Evolutionary conservation across 768 basidiomycete species (phyloP).

Genomic region (Trametes cinnabarina): DNA sequence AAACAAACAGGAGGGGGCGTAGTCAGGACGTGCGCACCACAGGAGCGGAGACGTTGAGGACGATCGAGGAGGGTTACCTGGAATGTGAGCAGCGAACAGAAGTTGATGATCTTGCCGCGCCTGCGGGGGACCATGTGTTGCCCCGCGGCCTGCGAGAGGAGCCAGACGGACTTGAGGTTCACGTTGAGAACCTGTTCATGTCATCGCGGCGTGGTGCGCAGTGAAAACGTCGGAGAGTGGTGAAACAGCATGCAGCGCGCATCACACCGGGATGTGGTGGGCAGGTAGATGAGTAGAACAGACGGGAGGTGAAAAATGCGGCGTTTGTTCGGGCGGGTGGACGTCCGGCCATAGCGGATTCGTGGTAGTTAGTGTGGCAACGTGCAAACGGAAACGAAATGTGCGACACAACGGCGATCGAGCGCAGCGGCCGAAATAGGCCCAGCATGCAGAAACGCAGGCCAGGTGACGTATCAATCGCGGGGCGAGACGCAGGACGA

Average conservation of each 20-base stretch:
- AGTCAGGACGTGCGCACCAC: neutral
- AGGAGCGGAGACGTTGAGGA: neutral
- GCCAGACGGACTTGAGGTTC: constrained; percentile 86
- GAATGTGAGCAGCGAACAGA: constrained; percentile 52
- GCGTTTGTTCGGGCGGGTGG: constrained; percentile 13
- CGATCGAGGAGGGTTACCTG: constrained; percentile 21
- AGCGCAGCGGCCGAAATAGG: neutral
- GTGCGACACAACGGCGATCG: neutral
- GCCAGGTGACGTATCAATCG: constrained; percentile 16
- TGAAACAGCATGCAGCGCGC: neutral
- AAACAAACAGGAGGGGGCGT: neutral
- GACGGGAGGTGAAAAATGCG: neutral
- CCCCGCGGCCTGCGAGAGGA: constrained; percentile 84
- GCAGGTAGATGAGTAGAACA: no score
- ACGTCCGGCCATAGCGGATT: constrained; percentile 3
- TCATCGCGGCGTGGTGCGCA: neutral
- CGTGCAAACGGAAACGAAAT: constrained; percentile 3
- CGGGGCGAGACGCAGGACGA: constrained; percentile 6
- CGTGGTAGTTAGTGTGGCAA: neutral
- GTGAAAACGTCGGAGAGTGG: neutral
- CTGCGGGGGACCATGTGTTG: constrained; percentile 79
- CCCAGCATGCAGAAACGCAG: neutral
- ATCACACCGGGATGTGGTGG: neutral
- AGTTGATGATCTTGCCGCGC: constrained; percentile 72
- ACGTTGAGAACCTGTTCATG: constrained; percentile 67